A percentile compares a stretch with the other conserved stretches of the same genome.
phyloP scores from a whole-genome alignment of 768 basidiomycete genomes.

The Amanita pallidorosea region DNA sequence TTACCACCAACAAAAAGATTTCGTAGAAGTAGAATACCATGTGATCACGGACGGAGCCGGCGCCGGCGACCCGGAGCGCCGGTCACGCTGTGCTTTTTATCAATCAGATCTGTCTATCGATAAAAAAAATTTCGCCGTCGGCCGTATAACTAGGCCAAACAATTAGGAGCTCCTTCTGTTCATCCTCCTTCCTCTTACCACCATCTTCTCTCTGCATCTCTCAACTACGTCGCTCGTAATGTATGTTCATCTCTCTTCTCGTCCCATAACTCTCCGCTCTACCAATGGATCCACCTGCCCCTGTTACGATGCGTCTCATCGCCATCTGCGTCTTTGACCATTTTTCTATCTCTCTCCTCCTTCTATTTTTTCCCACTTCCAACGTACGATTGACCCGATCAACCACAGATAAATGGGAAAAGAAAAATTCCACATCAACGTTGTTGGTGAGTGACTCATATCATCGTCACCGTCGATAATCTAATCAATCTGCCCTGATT shows the following conservation, averaged over 20 bases:
- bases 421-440: constrained; percentile 95
- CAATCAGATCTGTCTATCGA: constrained; percentile 47
- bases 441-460: constrained; percentile 65
- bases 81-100: constrained; percentile 33
- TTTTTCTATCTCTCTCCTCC: constrained; percentile 10
- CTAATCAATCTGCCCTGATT: constrained; percentile 16
- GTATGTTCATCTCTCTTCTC: constrained; percentile 23
- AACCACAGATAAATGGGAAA: constrained; percentile 70
- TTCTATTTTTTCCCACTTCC: constrained; percentile 10
- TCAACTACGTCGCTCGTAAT: constrained; percentile 18
- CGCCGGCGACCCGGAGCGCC: constrained; percentile 14
- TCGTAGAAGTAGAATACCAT: background rate
- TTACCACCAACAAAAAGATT: too few relatives aligned
- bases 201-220: constrained; percentile 26
- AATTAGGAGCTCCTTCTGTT: constrained; percentile 23
- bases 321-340: constrained; percentile 9
- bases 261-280: constrained; percentile 5
- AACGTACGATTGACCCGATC: background rate
- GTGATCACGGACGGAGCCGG: constrained; percentile 7
- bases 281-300: constrained; percentile 17
- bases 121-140: constrained; percentile 46
- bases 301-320: constrained; percentile 16
- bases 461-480: constrained; percentile 13
- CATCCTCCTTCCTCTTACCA: constrained; percentile 33
- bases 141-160: constrained; percentile 54